These are phyloP conservation scores for Debaryomyces robertsiae DNA, from an alignment of 1,139 yeast species.

Conservation along the genomic window DNA sequence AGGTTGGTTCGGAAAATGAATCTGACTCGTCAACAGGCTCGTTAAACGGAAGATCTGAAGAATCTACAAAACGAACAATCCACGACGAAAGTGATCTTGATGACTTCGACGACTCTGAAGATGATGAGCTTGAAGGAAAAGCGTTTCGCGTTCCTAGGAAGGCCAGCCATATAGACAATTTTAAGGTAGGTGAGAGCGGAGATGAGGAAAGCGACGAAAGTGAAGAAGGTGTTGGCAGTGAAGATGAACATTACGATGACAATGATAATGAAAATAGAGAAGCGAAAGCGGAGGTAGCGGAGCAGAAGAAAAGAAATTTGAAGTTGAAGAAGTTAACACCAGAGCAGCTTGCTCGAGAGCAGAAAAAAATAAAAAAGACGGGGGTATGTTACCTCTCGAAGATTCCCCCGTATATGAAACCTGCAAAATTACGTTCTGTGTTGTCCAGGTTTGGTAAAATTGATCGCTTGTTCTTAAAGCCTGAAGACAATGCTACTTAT, in stretches of 20 bases:
- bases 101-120: constrained; percentile 16
- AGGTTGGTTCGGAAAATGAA: constrained; percentile 1
- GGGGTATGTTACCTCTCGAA: constrained; percentile 91
- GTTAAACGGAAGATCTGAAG: constrained; percentile 13
- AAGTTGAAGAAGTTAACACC: constrained; percentile 55
- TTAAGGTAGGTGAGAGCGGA: constrained; percentile 15
- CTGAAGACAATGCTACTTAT: constrained; percentile 72
- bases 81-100: constrained; percentile 14
- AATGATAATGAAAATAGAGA: constrained; percentile 22
- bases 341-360: constrained; percentile 57
- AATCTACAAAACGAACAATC: constrained; percentile 14
- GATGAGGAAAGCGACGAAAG: constrained; percentile 16
- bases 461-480: constrained; percentile 82
- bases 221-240: constrained; percentile 15
- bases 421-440: constrained; percentile 82
- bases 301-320: constrained; percentile 18
- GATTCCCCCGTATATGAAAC: constrained; percentile 97
- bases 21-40: constrained; percentile 1
- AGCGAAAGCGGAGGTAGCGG: constrained; percentile 20
- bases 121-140: constrained; percentile 13
- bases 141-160: constrained; percentile 15
- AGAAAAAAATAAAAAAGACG: constrained; percentile 63
- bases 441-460: constrained; percentile 80
- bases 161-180: constrained; percentile 11
- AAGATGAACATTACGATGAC: constrained; percentile 19